Evolutionary conservation across 1,284 basidiomycete genomes (phyloP).

Genomic region (Pyrrhoderma lamaoense): DNA sequence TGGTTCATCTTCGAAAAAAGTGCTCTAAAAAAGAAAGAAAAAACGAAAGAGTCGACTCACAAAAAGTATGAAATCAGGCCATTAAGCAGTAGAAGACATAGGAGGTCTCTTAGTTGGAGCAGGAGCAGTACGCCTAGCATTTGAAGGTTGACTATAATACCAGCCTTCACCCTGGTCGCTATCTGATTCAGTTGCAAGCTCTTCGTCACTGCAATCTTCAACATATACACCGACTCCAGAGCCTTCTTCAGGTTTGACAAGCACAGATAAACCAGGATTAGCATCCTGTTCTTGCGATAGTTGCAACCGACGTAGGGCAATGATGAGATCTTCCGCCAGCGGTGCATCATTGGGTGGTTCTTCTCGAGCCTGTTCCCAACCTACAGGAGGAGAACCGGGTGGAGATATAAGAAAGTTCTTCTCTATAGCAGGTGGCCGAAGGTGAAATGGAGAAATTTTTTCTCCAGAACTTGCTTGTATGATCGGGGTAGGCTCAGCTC

Average conservation of each 20-base stretch:
- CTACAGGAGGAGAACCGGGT: conserved; percentile 95
- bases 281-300: conserved; percentile 34
- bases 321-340: conserved; percentile 85
- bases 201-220: conserved; percentile 45
- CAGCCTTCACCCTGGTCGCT: conserved; percentile 39
- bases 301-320: conserved; percentile 62
- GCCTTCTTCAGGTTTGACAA: conserved; percentile 60
- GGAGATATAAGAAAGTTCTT: conserved; percentile 98
- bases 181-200: conserved; percentile 26
- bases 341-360: conserved; percentile 86
- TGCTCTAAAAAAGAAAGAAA: not conserved
- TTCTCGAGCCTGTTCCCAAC: conserved; percentile 91
- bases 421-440: conserved; percentile 73
- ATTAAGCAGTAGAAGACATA: conserved; percentile 16
- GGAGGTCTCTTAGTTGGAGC: conserved; percentile 55
- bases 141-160: conserved; percentile 54
- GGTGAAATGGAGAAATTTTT: conserved; percentile 36
- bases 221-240: conserved; percentile 69
- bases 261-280: conserved; percentile 39
- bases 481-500: conserved; percentile 65
- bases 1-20: conserved; percentile 29
- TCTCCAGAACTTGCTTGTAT: conserved; percentile 23
- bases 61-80: not conserved
- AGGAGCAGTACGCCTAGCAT: conserved; percentile 45
- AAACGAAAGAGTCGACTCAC: conserved; percentile 11